A percentile compares a stretch with the other conserved stretches of the same genome.
phyloP scores from a whole-genome alignment of 371 early-diverging fungal species.

The Apophysomyces trapeziformis region DNA sequence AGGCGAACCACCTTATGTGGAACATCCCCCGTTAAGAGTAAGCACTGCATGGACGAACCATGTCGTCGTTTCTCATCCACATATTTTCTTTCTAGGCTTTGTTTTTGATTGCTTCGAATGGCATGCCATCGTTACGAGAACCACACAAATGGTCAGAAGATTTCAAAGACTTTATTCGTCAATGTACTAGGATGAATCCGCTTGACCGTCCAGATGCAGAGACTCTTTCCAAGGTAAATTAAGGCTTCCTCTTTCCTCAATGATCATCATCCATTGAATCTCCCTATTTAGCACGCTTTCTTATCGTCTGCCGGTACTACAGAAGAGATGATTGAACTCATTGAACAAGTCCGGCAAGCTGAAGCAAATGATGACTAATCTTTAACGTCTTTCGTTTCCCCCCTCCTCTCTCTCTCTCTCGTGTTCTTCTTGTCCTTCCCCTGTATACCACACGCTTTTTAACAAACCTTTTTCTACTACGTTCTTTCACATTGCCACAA shows the following conservation, averaged over 20 bases:
- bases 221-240: conserved; percentile 43
- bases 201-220: conserved; percentile 50
- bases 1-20: conserved; percentile 69
- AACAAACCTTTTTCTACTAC: too few species aligned
- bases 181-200: conserved; percentile 53
- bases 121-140: conserved; percentile 58
- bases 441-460: background rate
- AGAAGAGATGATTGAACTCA: conserved; percentile 34
- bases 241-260: too few species aligned
- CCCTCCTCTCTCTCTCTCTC: background rate
- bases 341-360: conserved; percentile 36
- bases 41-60: background rate
- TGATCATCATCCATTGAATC: background rate
- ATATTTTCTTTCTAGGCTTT: conserved; percentile 48
- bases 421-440: background rate
- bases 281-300: conserved; percentile 33
- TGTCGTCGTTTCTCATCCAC: background rate
- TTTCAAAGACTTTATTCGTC: conserved; percentile 57
- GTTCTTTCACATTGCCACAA: background rate
- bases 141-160: conserved; percentile 56
- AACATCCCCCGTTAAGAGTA: conserved; percentile 57
- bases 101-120: conserved; percentile 68
- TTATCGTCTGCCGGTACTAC: conserved; percentile 34
- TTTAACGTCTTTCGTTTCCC: background rate
- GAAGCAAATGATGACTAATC: conserved; percentile 18